Evolutionary conservation across 257 asterid species (phyloP).

Genomic region (Perilla frutescens): DNA sequence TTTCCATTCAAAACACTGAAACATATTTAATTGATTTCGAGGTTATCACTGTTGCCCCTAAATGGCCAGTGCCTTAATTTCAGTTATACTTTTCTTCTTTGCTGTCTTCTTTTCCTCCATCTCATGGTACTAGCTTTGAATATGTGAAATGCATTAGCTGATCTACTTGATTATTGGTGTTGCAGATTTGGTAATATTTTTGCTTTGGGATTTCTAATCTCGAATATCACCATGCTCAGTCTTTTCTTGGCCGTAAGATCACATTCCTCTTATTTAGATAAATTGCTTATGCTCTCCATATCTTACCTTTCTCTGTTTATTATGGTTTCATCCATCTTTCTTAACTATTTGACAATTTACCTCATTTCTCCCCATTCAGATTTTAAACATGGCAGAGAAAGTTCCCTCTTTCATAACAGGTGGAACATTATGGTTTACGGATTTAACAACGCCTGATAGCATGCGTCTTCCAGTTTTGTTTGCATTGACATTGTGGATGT

Average conservation of each 20-base stretch:
- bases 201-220: slow-evolving; percentile 76
- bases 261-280: slow-evolving; percentile 1
- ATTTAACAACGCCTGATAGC: neutral
- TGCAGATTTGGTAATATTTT: slow-evolving; percentile 78
- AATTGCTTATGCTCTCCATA: slow-evolving; percentile 6
- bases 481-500: neutral
- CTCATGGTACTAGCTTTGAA: slow-evolving; percentile 5
- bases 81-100: slow-evolving; percentile 13
- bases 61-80: neutral
- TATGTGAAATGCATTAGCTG: slow-evolving; percentile 9
- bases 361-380: neutral
- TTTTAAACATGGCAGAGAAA: neutral
- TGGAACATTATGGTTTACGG: neutral
- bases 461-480: neutral
- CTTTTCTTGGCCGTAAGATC: slow-evolving; percentile 90
- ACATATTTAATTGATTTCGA: neutral
- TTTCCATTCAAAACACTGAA: slow-evolving; percentile 28
- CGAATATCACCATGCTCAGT: slow-evolving; percentile 72
- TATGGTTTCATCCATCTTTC: neutral
- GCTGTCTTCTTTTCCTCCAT: neutral
- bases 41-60: neutral
- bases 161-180: slow-evolving; percentile 34
- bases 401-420: neutral
- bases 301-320: neutral
- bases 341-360: neutral